A percentile compares a stretch with the other conserved stretches of the same genome.
phyloP scores from a whole-genome alignment of 2,329 filamentous ascomycete genomes.

The Plectosphaerella plurivora region DNA sequence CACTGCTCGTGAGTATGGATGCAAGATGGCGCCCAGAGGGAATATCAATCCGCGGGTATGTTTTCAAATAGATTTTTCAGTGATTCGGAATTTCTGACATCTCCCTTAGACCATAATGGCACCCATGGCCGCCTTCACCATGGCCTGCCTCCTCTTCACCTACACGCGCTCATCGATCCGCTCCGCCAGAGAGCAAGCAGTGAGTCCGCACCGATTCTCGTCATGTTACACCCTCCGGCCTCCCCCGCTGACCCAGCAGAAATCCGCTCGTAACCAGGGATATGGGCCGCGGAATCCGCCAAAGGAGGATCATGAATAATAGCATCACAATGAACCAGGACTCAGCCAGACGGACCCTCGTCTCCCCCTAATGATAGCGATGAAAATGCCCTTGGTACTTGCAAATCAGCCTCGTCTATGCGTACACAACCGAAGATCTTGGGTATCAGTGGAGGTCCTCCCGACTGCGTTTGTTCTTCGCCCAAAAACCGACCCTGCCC shows the following conservation, averaged over 20 bases:
- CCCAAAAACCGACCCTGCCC: no score
- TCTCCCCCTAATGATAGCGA: slow-evolving; percentile 6
- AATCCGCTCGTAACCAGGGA: not conserved
- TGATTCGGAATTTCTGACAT: no score
- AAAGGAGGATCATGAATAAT: not conserved
- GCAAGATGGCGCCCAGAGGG: slow-evolving; percentile 7
- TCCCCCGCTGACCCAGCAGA: not conserved
- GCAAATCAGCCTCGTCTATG: slow-evolving; percentile 19
- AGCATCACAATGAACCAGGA: no score
- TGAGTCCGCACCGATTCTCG: slow-evolving; percentile 12
- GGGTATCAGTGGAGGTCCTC: slow-evolving; percentile 25
- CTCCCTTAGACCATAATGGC: slow-evolving; percentile 36
- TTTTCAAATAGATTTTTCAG: no score
- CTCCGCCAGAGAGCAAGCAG: slow-evolving; percentile 28
- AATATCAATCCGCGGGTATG: slow-evolving; percentile 12
- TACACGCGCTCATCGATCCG: slow-evolving; percentile 37
- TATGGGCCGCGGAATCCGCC: not conserved
- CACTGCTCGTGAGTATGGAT: not conserved
- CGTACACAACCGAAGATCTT: slow-evolving; percentile 23
- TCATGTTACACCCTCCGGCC: not conserved
- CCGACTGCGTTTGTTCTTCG: slow-evolving; percentile 9
- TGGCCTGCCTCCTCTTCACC: slow-evolving; percentile 46
- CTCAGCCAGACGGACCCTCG: no score
- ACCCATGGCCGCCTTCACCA: slow-evolving; percentile 48
- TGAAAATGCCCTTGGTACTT: slow-evolving; percentile 12